Base-by-base conservation (phyloP, 225 moss, liverwort and hornwort genomes). In the Pseudoscleropodium purum region DNA sequence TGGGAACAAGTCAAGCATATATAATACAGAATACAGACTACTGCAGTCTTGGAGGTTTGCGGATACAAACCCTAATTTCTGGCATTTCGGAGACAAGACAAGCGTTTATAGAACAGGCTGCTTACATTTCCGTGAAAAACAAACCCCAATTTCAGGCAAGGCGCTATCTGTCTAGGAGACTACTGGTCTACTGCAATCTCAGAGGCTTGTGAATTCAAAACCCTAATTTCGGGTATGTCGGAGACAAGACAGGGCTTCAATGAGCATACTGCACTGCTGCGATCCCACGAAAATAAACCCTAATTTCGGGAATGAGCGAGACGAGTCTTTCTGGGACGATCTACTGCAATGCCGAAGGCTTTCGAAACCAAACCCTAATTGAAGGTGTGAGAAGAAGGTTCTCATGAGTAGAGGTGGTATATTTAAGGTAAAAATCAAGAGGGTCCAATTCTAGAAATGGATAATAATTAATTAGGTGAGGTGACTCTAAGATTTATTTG, bases 371-470 rank as follows among this genome's bases (percentile, higher is more conserved):
- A 79, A n/a, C 37, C 79, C 57, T 79, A 79, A 79, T n/a, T n/a
- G 79, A n/a, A 3, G 8, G 24, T 15, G 6, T 15, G 24, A 78
- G 36, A n/a, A n/a, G n/a, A n/a, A n/a, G n/a, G 0, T 1, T 47
- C 0, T 12, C 0, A 19, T 19, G 0, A 75, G 19, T 19, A 18
- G 7, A 49, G 2, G 19, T 49, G 31, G 7, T 31, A 49, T 2
- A 49, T 19, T 49, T 12, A 31, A 33, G 5, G 2, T 5, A 16
- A 27, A 14, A 27, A 27, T 73, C 0, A 73, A 3, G 2, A 27
- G 0, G 15, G 9, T 15, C 0, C 1, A 0, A 73, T 73, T 16
- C 3, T 16, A 73, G 6, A 26, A 72, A 41, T 0, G 2, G 0
- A 0, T 39, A 13, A 39, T 18, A 56, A 56, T 15, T 25, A 70